Evolutionary conservation across 2,329 filamentous ascomycete species (phyloP), one percentile per base, ranked within the genome.

Genomic region (Byssoonygena ceratinophila): DNA sequence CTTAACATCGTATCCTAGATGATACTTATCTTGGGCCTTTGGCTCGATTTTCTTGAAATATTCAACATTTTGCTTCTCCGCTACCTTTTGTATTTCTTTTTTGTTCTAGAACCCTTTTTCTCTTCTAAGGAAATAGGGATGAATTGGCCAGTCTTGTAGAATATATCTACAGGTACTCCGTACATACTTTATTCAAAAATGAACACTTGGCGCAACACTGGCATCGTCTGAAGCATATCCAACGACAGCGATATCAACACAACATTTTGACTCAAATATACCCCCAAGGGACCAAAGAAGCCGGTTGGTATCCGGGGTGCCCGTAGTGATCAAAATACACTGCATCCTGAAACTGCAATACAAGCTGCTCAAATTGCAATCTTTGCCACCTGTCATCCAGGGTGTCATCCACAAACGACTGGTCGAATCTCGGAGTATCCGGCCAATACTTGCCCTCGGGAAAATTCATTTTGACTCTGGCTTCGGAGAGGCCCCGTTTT

Each of bases 401-500:
- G 18, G 22, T 29, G 14, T 37, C 23, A 8, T 22, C 25, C 18
- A 47, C 23, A 39, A 46, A 51, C 46, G 8, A 14, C 7, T 34
- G 37, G 37, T 51, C 44, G 25, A 40, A 46, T 31, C 18, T 27
- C 14, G 51, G 51, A 18, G 55, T 58, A 11, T 48, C 12, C 14
- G 53, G 53, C 57, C 57, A 55, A 39, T 53, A 57, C 11, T 20
- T 43, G 11, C 57, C 57, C 23, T 54, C 52, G 1, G 55, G 53
- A 46, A 46, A 57, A 12, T 41, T 34, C 36, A 34, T 34, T 7
- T 31, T 20, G 22, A 54, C 50, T 11, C 29, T 16, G 9, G 31
- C 25, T 16, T 43, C 29, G 5, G 41, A 50, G 1, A 27, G 43
- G 18, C 52, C 50, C 2, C 34, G 16, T 16, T 49, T 52, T 12